A percentile compares a stretch with the other conserved stretches of the same genome.
Evolutionary conservation across 352 stramenopile genomes (phyloP).

Genomic region (Phytopythium kandeliae): DNA sequence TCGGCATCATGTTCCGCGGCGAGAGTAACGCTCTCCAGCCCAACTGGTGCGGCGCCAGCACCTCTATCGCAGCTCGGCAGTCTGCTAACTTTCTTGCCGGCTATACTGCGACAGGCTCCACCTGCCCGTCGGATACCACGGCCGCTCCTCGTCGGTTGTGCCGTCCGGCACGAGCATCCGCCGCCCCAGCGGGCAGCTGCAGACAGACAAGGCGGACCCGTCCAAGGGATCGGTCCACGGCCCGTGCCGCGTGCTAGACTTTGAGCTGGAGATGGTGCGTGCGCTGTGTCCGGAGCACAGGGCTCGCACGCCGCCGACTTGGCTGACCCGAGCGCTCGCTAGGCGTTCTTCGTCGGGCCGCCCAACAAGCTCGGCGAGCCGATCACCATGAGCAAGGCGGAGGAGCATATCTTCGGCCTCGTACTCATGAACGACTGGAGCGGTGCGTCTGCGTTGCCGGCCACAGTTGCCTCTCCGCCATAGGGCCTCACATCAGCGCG

Average conservation of each 20-base stretch:
- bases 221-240: conserved; percentile 90
- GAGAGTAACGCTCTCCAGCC: conserved; percentile 96
- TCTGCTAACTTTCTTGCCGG: too few relatives aligned
- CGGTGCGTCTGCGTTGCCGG: conserved; percentile 33
- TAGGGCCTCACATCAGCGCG: too few relatives aligned
- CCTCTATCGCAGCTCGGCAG: too few relatives aligned
- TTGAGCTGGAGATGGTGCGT: conserved; percentile 93
- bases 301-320: too few relatives aligned
- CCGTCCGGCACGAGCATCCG: conserved; percentile 77
- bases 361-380: conserved; percentile 86
- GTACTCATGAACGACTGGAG: conserved; percentile 98
- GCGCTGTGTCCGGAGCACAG: too few relatives aligned
- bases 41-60: conserved; percentile 74
- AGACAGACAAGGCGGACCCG: conserved; percentile 86
- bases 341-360: conserved; percentile 91
- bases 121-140: conserved; percentile 97
- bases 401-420: conserved; percentile 96
- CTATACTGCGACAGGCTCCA: conserved; percentile 61
- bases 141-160: conserved; percentile 90
- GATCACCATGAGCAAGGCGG: conserved; percentile 87
- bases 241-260: conserved; percentile 91
- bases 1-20: conserved; percentile 91
- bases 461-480: too few relatives aligned
- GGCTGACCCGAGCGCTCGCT: neutral
- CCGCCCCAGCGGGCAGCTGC: conserved; percentile 90